Percentiles rank a stretch among this genome's conserved stretches.
Conservation (phyloP, 1,284 basidiomycete species). For the Trametes versicolor region DNA sequence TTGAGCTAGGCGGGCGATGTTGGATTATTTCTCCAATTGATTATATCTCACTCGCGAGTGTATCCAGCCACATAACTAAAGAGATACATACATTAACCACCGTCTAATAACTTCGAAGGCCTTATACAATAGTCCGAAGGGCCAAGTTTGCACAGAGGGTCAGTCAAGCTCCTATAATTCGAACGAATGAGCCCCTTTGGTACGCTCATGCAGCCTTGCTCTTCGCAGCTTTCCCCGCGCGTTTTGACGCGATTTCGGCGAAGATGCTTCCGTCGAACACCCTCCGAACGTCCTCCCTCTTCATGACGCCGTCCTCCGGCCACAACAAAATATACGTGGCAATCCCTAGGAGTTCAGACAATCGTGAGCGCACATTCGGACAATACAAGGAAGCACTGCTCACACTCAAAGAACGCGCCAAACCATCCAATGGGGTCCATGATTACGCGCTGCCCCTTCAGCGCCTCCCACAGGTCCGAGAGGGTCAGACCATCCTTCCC, state of each 20-base stretch:
- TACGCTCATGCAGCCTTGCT: slow-evolving; percentile 16
- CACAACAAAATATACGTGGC: slow-evolving; percentile 58
- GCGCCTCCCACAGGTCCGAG: slow-evolving; percentile 42
- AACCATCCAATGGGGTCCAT: slow-evolving; percentile 50
- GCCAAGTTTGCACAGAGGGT: too few species aligned
- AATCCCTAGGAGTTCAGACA: slow-evolving; percentile 45
- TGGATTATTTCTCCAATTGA: too few species aligned
- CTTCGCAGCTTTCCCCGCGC: slow-evolving; percentile 23
- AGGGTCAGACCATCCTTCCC: slow-evolving; percentile 9
- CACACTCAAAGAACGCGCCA: slow-evolving; percentile 48
- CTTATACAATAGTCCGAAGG: too few species aligned
- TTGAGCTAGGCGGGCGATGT: slow-evolving; percentile 57
- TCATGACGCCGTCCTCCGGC: slow-evolving; percentile 56
- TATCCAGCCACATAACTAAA: too few species aligned
- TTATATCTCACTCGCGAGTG: too few species aligned
- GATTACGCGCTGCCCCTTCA: slow-evolving; percentile 46
- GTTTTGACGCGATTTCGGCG: slow-evolving; percentile 33
- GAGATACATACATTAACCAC: too few species aligned
- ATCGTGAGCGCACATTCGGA: background rate
- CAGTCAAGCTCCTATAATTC: too few species aligned
- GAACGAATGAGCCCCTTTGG: too few species aligned
- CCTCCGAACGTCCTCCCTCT: slow-evolving; percentile 58
- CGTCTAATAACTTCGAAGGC: too few species aligned
- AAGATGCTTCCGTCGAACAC: slow-evolving; percentile 54
- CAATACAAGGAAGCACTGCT: slow-evolving; percentile 9